Evolutionary conservation across 2,329 filamentous ascomycete genomes (phyloP).

Genomic region (Elsinoe australis): DNA sequence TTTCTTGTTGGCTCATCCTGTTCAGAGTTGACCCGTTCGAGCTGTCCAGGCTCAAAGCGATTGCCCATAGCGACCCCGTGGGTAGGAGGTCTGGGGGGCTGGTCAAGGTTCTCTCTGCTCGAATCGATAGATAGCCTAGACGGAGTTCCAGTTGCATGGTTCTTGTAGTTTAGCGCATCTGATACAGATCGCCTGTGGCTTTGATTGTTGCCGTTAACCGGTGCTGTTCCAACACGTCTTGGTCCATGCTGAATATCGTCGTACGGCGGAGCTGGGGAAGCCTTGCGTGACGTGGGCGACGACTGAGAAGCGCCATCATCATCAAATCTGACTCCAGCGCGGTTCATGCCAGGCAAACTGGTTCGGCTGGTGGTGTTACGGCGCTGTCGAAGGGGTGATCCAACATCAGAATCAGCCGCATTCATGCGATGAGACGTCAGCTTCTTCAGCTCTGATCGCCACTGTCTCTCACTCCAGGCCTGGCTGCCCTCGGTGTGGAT

Average conservation of each 20-base stretch:
- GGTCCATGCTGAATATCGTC: conserved; percentile 26
- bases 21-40: conserved; percentile 51
- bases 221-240: conserved; percentile 39
- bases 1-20: conserved; percentile 42
- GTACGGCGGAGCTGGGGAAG: conserved; percentile 34
- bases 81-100: conserved; percentile 36
- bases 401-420: conserved; percentile 24
- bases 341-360: conserved; percentile 31
- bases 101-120: conserved; percentile 26
- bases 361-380: conserved; percentile 36
- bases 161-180: conserved; percentile 39
- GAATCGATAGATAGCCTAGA: conserved; percentile 35
- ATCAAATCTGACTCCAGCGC: conserved; percentile 36
- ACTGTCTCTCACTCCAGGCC: conserved; percentile 77
- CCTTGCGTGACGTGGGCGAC: conserved; percentile 38
- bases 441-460: conserved; percentile 84
- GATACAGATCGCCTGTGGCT: conserved; percentile 37
- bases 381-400: conserved; percentile 28
- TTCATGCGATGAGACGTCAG: conserved; percentile 73
- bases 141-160: conserved; percentile 34
- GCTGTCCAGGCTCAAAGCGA: conserved; percentile 32
- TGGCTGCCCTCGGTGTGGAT: conserved; percentile 71
- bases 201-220: conserved; percentile 35
- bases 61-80: conserved; percentile 29
- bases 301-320: conserved; percentile 37